Evolutionary conservation across 202 grass and related monocot species (phyloP).

Genomic region (Tripidium arundinaceum): DNA sequence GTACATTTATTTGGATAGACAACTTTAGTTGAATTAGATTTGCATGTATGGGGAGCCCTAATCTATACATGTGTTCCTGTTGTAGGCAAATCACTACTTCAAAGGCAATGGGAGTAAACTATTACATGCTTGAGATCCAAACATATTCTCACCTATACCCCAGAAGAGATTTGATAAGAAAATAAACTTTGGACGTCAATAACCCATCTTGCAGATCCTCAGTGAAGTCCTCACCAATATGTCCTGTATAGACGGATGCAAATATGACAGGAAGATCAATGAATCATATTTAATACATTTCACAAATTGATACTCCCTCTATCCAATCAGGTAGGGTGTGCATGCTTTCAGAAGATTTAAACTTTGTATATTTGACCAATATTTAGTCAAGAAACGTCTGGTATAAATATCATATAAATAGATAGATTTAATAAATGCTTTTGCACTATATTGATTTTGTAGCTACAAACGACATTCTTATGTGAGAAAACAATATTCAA

Average conservation of each 20-base stretch:
- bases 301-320: not conserved
- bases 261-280: constrained; percentile 9
- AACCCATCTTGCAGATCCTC: constrained; percentile 44
- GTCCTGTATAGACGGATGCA: constrained; percentile 30
- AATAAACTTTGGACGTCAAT: constrained; percentile 55
- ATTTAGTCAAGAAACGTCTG: not conserved
- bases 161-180: constrained; percentile 65
- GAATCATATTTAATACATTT: not conserved
- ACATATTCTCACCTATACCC: constrained; percentile 50
- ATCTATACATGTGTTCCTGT: not conserved
- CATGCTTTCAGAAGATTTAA: not conserved
- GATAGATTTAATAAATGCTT: not conserved
- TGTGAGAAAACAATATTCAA: not conserved
- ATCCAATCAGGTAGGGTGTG: not conserved
- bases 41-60: not conserved
- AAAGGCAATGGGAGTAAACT: not conserved
- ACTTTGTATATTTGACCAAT: not conserved
- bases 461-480: not conserved
- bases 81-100: constrained; percentile 22
- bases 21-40: not conserved
- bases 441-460: not conserved
- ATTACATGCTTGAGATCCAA: not conserved
- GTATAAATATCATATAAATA: not conserved
- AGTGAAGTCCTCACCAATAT: constrained; percentile 47
- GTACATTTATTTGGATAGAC: not conserved